Evolutionary conservation across 768 basidiomycete species (phyloP), one percentile per base, ranked within the genome.

Genomic region (Agaricus sinodeliciosus): DNA sequence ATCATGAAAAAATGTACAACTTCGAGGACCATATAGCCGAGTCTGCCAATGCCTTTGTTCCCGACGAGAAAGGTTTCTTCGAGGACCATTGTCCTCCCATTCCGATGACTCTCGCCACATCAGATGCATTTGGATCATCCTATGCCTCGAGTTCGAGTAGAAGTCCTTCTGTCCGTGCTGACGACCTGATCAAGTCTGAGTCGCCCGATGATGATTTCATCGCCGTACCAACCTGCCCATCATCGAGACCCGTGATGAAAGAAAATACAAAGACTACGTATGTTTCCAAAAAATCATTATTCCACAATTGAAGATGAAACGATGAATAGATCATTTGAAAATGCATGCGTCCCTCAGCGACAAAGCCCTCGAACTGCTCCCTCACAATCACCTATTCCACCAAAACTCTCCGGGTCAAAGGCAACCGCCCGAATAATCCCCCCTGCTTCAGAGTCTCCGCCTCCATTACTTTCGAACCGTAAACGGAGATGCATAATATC

Each of bases 381-480:
- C 31, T 48, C 57, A 8, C 31, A 31, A 31, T 31, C 31, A 31
- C 31, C 53, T 58, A 16, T 42, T 39, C 41, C 39, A 39, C 35
- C 43, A 31, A 39, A 13, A 12, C 48, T 40, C 41, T 54, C 48
- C 56, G 55, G 50, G 57, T 55, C 53, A 53, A 54, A 40, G 12
- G 25, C 36, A 46, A 46, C 31, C 40, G 40, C 43, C 49, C 55
- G 45, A 48, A 54, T 46, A 58, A 58, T 50, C 46, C 9, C 40
- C 48, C 45, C 43, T 2, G 40, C 45, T 40, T 35, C 27, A 42
- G 43, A 34, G 18, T 27, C 27, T 47, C 50, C 16, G 18, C 41
- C 18, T 22, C 18, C 25, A 16, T 35, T 37, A 34, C 16, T 36
- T 15, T 16, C 25, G 15, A 35, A 44, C 34, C 52, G 28, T 12